phyloP scores from a whole-genome alignment of 2,329 filamentous ascomycete species.

The Tolypocladium paradoxum region DNA sequence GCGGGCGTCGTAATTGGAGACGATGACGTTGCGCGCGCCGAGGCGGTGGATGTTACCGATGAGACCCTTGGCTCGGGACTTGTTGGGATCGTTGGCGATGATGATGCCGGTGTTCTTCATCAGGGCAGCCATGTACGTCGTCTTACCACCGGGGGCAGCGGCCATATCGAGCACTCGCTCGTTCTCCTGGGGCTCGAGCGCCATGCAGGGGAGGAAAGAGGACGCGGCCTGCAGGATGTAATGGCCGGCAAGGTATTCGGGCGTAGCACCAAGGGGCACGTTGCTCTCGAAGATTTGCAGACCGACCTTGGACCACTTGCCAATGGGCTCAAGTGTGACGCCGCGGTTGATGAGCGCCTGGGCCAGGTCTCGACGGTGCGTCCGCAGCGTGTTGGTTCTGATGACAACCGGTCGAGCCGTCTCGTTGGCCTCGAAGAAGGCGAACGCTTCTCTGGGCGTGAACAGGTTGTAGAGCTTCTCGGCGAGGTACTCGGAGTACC shows the following conservation, averaged over 20 bases:
- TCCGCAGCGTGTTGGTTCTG: constrained; percentile 87
- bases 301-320: constrained; percentile 97
- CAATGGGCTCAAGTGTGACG: constrained; percentile 90
- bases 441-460: constrained; percentile 84
- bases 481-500: constrained; percentile 88
- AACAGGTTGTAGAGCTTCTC: constrained; percentile 94
- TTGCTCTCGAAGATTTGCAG: constrained; percentile 91
- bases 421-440: constrained; percentile 99
- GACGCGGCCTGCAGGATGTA: constrained; percentile 97
- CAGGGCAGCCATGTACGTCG: constrained; percentile 56
- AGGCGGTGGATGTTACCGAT: constrained; percentile 97
- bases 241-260: constrained; percentile 92
- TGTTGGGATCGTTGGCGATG: constrained; percentile 94
- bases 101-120: constrained; percentile 76
- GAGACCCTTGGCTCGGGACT: constrained; percentile 85
- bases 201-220: constrained; percentile 96
- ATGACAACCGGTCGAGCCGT: constrained; percentile 88
- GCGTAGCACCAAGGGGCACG: constrained; percentile 79
- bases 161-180: constrained; percentile 71
- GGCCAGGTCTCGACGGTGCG: constrained; percentile 67
- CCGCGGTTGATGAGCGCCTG: constrained; percentile 92
- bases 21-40: constrained; percentile 85
- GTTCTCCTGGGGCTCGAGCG: constrained; percentile 82
- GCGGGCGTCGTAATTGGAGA: constrained; percentile 89
- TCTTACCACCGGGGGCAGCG: constrained; percentile 17